Base-by-base conservation (phyloP, 2,329 filamentous ascomycete genomes). In the Albifimbria verrucaria region DNA sequence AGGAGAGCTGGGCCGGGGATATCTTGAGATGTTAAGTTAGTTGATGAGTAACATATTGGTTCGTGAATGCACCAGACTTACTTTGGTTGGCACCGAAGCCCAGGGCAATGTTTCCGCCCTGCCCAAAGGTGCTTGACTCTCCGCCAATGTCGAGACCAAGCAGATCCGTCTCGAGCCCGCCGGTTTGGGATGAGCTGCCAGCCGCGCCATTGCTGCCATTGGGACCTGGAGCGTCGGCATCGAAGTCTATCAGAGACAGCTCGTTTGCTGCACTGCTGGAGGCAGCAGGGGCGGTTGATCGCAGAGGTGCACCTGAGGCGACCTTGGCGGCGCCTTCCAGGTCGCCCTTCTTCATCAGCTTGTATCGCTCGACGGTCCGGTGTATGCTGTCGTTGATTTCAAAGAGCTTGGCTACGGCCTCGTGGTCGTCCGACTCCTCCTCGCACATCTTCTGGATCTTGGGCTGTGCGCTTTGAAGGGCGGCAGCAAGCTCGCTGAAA, bases 371-470 rank as follows among this genome's bases (percentile, higher is more conserved):
- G 52, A 97, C 90, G 1, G 94, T 99, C 57, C 93, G 86, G 68
- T 97, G 90, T 82, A 99, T 99, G 73, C 92, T 97, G 72, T 99
- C 94, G 68, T 99, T 99, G 66, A 99, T 97, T 68, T 97, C 92
- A 52, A 99, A 81, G 11, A 99, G 79, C 72, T 96, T 96, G 43
- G 92, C 90, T 6, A 99, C 94, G 5, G 94, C 94, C 74, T 97
- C 94, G 56, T 92, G 87, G 66, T 99, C 94, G 56, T 97, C 93
- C 11, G 92, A 97, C 67, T 99, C 94, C 71, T 99, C 94, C 71
- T 97, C 93, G 66, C 93, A 97, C 93, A 99, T 99, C 74, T 91
- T 97, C 69, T 97, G 93, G 59, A 99, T 97, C 76, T 99, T 99
- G 9, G 94, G 94, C 65, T 99, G 94, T 2, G 94, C 94, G 66